Percentiles rank a stretch among this genome's conserved stretches.
Conservation (phyloP, 345 rosid species). For the Melastoma malabathricum region DNA sequence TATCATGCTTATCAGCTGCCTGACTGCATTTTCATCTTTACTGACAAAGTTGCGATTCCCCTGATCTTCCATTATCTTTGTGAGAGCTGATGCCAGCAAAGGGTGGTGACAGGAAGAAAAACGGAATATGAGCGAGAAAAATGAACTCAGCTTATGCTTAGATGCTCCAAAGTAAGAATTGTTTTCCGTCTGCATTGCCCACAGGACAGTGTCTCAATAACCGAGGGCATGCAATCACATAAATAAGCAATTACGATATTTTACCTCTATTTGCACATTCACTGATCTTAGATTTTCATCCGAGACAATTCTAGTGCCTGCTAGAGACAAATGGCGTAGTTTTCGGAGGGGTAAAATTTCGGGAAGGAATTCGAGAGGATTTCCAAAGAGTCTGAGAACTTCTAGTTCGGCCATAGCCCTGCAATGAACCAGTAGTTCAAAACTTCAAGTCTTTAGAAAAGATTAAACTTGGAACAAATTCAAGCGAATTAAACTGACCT, state of each 20-base stretch:
- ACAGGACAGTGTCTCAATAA: no score
- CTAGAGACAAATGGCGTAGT: constrained; percentile 88
- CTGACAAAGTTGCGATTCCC: constrained; percentile 80
- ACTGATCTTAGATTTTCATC: constrained; percentile 91
- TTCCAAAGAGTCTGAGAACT: constrained; percentile 90
- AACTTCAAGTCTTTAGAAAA: constrained; percentile 1
- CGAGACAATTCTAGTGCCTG: constrained; percentile 75
- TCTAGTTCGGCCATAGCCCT: constrained; percentile 84
- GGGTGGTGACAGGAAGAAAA: constrained; percentile 99
- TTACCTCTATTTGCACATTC: constrained; percentile 84
- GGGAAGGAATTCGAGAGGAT: constrained; percentile 96
- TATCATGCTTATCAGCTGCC: constrained; percentile 99
- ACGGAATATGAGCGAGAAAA: constrained; percentile 94
- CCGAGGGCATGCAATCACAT: no score
- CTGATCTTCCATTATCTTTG: constrained; percentile 91
- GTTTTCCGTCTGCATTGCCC: constrained; percentile 55
- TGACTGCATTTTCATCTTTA: constrained; percentile 98
- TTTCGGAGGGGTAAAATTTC: constrained; percentile 83
- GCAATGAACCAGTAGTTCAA: constrained; percentile 26
- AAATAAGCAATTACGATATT: background rate
- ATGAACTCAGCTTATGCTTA: constrained; percentile 89
- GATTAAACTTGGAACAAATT: constrained; percentile 4
- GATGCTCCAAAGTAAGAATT: constrained; percentile 90
- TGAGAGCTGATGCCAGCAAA: constrained; percentile 89
- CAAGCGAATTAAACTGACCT: constrained; percentile 40